A percentile compares a stretch with the other conserved stretches of the same genome.
Evolutionary conservation across 106 monocot genomes (phyloP).

Genomic region (Vanilla planifolia): DNA sequence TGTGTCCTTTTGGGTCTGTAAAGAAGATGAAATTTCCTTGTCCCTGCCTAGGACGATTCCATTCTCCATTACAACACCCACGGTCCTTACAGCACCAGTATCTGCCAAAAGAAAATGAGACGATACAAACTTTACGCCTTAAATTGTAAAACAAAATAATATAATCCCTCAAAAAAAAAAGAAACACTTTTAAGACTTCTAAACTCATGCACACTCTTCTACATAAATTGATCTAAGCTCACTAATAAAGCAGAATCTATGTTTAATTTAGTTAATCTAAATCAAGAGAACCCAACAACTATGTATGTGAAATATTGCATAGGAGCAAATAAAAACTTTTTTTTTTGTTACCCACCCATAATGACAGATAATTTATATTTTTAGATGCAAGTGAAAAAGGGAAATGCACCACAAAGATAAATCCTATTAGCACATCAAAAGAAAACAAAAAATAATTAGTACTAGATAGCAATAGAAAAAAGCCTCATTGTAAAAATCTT

Average conservation of each 20-base stretch:
- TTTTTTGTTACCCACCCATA: no score
- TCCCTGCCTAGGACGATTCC: conserved; percentile 29
- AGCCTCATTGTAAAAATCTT: no score
- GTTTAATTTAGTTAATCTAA: no score
- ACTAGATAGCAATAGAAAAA: no score
- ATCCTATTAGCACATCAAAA: neutral
- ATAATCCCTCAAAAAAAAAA: neutral
- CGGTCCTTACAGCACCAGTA: conserved; percentile 32
- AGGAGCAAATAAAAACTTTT: neutral
- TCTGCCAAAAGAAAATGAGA: conserved; percentile 22
- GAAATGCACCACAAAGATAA: no score
- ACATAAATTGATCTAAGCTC: no score
- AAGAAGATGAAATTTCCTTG: conserved; percentile 22
- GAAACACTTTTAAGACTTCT: no score
- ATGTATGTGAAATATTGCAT: neutral
- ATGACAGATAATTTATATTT: no score
- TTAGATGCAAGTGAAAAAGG: no score
- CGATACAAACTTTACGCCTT: neutral
- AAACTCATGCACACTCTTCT: no score
- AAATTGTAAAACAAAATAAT: neutral
- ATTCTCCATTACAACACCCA: conserved; percentile 44
- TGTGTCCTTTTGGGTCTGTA: no score
- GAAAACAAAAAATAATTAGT: neutral
- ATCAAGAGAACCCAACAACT: neutral
- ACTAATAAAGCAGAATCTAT: no score